Evolutionary conservation across 2,329 filamentous ascomycete genomes (phyloP).

Genomic region (Ophiostoma himal-ulmi): DNA sequence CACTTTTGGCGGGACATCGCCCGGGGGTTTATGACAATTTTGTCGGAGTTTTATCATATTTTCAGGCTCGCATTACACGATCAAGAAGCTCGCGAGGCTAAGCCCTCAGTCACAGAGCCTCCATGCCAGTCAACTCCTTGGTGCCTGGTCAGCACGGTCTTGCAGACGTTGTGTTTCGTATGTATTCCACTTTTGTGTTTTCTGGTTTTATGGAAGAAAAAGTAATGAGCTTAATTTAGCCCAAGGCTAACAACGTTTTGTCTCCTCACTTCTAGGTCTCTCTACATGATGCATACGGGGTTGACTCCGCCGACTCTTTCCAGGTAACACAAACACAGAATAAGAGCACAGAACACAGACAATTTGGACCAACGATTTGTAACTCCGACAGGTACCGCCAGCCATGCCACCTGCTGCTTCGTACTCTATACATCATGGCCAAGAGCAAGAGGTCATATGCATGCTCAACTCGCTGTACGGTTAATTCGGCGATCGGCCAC

Average conservation of each 20-base stretch:
- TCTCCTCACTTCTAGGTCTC: background rate
- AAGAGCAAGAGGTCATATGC: background rate
- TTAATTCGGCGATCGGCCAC: conserved; percentile 21
- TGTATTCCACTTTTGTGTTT: conserved; percentile 6
- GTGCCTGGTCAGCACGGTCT: background rate
- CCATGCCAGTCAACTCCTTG: background rate
- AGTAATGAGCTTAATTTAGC: conserved; percentile 3
- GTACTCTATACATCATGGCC: background rate
- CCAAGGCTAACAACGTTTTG: background rate
- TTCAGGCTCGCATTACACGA: background rate
- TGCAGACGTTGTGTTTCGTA: conserved; percentile 6
- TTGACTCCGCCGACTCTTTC: background rate
- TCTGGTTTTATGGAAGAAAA: background rate
- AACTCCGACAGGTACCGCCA: background rate
- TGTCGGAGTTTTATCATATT: background rate
- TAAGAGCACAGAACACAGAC: background rate
- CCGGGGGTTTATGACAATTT: background rate
- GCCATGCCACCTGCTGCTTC: background rate
- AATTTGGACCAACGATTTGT: background rate
- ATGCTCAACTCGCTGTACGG: conserved; percentile 4
- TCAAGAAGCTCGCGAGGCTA: background rate
- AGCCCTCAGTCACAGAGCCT: background rate
- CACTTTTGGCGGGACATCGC: background rate
- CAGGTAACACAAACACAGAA: background rate
- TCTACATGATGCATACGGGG: conserved; percentile 7